Evolutionary conservation across 2,329 filamentous ascomycete species (phyloP).

Genomic region (Metarhizium guizhouense): DNA sequence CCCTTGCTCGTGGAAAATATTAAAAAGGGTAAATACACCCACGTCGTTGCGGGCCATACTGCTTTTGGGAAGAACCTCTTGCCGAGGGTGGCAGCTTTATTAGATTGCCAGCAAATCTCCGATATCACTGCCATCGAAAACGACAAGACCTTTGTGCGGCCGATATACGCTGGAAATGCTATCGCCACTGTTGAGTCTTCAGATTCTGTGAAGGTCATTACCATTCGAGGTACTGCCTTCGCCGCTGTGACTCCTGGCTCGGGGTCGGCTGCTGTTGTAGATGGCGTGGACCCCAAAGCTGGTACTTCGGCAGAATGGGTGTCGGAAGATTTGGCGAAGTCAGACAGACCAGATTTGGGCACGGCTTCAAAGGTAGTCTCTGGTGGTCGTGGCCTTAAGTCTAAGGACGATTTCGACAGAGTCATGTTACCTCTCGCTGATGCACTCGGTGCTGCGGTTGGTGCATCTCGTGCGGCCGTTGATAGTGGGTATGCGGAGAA

Average conservation of each 20-base stretch:
- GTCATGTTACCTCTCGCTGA: conserved; percentile 90
- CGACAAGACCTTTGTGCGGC: conserved; percentile 90
- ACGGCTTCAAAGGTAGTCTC: conserved; percentile 88
- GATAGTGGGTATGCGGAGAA: conserved; percentile 98
- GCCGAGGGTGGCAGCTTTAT: conserved; percentile 80
- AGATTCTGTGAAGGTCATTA: conserved; percentile 80
- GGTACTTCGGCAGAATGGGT: conserved; percentile 76
- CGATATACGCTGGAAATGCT: conserved; percentile 96
- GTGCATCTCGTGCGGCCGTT: conserved; percentile 88
- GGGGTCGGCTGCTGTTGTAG: conserved; percentile 68
- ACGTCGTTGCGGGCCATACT: conserved; percentile 83
- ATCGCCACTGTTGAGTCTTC: conserved; percentile 91
- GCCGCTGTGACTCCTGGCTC: conserved; percentile 61
- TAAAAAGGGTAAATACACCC: conserved; percentile 89
- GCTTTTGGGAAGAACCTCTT: conserved; percentile 95
- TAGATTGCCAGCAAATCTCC: conserved; percentile 89
- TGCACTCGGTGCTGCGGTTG: conserved; percentile 87
- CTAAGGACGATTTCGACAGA: conserved; percentile 93
- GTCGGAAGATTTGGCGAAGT: conserved; percentile 86
- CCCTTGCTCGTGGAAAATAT: conserved; percentile 91
- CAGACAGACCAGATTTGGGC: conserved; percentile 84
- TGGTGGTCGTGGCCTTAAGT: conserved; percentile 89
- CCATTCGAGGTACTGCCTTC: conserved; percentile 89
- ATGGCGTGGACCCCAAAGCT: conserved; percentile 75
- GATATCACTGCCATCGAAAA: conserved; percentile 81